Percentiles rank a stretch among this genome's conserved stretches.
Evolutionary conservation across 176 grass and related monocot genomes (phyloP).

Genomic region (Musa acuminata): DNA sequence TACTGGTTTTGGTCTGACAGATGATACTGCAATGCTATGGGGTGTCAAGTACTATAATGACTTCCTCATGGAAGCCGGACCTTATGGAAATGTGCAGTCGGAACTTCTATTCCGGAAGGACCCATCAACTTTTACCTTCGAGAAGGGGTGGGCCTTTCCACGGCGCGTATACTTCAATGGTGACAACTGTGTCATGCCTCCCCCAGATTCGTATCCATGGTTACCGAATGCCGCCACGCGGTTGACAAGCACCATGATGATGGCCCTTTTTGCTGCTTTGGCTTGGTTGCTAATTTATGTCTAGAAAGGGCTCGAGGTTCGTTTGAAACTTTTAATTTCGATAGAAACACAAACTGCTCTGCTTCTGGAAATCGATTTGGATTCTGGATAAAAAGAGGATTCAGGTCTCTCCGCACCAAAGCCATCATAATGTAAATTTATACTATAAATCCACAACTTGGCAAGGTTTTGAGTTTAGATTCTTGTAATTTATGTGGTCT

Average conservation of each 20-base stretch:
- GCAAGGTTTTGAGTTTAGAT: neutral
- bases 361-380: no score
- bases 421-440: neutral
- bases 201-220: conserved; percentile 11
- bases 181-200: conserved; percentile 14
- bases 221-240: neutral
- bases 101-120: conserved; percentile 9
- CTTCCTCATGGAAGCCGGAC: conserved; percentile 12
- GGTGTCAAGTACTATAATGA: conserved; percentile 16
- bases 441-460: neutral
- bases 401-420: neutral
- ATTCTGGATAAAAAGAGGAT: neutral
- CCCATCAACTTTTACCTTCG: conserved; percentile 3
- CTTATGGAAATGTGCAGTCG: conserved; percentile 8
- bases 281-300: conserved; percentile 5
- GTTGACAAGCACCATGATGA: neutral
- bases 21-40: conserved; percentile 18
- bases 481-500: neutral
- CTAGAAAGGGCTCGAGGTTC: neutral
- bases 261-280: neutral
- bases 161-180: conserved; percentile 11
- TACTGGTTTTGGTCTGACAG: neutral
- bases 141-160: conserved; percentile 13
- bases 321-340: neutral
- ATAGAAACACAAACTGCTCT: neutral